These are phyloP conservation scores for Seminavis robusta DNA, from an alignment of 108 stramenopile genomes.

Conservation along the genomic window DNA sequence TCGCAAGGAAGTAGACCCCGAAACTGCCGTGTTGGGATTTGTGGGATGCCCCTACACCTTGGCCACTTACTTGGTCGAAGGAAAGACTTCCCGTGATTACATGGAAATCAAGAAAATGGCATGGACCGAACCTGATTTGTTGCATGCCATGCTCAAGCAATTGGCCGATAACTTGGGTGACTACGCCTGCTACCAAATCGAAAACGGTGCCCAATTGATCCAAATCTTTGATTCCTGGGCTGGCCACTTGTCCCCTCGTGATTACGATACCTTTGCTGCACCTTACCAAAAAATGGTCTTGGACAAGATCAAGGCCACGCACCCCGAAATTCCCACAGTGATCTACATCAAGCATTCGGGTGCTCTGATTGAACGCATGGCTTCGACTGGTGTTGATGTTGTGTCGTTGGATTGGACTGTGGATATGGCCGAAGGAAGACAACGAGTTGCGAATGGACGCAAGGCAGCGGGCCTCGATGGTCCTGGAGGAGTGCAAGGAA, in stretches of 20 bases:
- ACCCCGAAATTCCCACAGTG: slow-evolving; percentile 95
- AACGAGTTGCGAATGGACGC: slow-evolving; percentile 72
- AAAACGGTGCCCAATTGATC: slow-evolving; percentile 96
- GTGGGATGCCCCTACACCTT: slow-evolving; percentile 99
- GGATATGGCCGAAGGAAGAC: slow-evolving; percentile 92
- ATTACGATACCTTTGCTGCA: slow-evolving; percentile 93
- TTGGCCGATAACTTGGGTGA: slow-evolving; percentile 88
- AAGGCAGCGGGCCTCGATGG: slow-evolving; percentile 64
- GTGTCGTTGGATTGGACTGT: slow-evolving; percentile 98
- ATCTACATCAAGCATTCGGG: slow-evolving; percentile 92
- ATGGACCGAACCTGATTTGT: slow-evolving; percentile 82
- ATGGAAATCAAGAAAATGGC: slow-evolving; percentile 94
- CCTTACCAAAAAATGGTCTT: slow-evolving; percentile 94
- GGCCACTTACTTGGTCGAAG: slow-evolving; percentile 97
- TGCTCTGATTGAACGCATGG: slow-evolving; percentile 89
- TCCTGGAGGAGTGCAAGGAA: slow-evolving; percentile 88
- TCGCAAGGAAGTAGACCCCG: slow-evolving; percentile 75
- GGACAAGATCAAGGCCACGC: slow-evolving; percentile 83
- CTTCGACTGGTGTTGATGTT: slow-evolving; percentile 91
- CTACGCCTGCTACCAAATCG: slow-evolving; percentile 94
- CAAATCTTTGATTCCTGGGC: slow-evolving; percentile 99
- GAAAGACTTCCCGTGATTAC: slow-evolving; percentile 92
- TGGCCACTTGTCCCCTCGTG: slow-evolving; percentile 88
- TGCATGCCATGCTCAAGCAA: slow-evolving; percentile 87
- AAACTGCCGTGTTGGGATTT: slow-evolving; percentile 97